Base-by-base conservation (phyloP, 768 basidiomycete genomes). In the Suillus lakei region DNA sequence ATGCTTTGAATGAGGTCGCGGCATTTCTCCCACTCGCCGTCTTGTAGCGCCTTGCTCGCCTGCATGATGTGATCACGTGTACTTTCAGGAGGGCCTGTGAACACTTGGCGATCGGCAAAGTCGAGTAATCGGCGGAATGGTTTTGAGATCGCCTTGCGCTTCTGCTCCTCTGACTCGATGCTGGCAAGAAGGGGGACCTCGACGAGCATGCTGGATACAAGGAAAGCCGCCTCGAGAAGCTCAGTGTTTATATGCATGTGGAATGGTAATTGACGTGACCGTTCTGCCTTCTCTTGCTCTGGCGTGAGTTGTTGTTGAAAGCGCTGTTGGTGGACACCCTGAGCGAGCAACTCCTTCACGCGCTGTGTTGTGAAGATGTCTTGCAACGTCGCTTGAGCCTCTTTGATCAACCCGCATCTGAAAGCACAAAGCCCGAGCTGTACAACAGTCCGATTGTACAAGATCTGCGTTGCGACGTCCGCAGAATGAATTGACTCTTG, bases 211-310 rank as follows among this genome's bases (percentile, higher is more conserved):
- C 96, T 98, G 18, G 95, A 96, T 21, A 98, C 96, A 50, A 99
- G 85, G 84, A 99, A 99, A 1, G 95, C 98, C 23, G 96, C 96
- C 78, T 99, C 98, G 63, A 99, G 83, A 10, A 99, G 84, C 78
- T 99, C 98, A 16, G 98, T 95, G 81, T 99, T 99, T 80, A 99
- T 96, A 79, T 99, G 98, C 92, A 99, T 93, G 78, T 99, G 98
- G 90, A 99, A 99, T 34, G 98, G 98, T 28, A 99, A 85, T 71
- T 98, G 95, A 39, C 98, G 88, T 69, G 95, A 91, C 69, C 96
- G 93, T 77, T 99, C 98, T 3, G 96, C 90, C 74, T 96, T 93
- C 77, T 99, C 98, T 79, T 99, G 98, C 77, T 99, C 98, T 2
- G 95, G 95, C 15, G 91, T 88, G 64, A 96, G 81, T 10, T 88